Conservation (phyloP, 495 filamentous ascomycete species). For the Hypoxylon trugodes region DNA sequence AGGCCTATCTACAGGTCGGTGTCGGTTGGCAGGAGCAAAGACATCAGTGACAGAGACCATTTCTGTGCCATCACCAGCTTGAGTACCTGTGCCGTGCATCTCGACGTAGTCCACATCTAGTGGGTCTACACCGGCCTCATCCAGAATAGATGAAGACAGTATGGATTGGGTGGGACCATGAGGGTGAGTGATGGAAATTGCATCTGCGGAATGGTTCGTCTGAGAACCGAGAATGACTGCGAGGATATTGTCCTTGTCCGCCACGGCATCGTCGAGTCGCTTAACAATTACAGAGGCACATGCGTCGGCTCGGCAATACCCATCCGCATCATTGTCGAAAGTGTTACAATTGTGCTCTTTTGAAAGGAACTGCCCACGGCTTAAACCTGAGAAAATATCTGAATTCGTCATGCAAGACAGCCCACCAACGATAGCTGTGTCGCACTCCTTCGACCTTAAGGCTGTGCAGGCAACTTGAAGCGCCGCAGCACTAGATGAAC, state of each 20-base stretch:
- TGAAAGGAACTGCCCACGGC: constrained; percentile 83
- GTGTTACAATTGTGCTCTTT: constrained; percentile 82
- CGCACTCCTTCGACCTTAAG: constrained; percentile 81
- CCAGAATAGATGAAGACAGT: constrained; percentile 73
- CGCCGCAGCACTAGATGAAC: constrained; percentile 84
- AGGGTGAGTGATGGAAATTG: constrained; percentile 85
- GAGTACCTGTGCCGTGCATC: constrained; percentile 90
- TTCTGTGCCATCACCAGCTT: constrained; percentile 81
- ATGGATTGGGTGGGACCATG: constrained; percentile 75
- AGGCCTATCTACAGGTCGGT: constrained; percentile 71
- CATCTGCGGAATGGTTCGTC: constrained; percentile 80
- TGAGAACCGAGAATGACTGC: constrained; percentile 71
- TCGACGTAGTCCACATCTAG: constrained; percentile 83
- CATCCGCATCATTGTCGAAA: constrained; percentile 78
- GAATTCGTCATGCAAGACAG: constrained; percentile 82
- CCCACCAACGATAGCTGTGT: constrained; percentile 85
- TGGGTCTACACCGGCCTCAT: constrained; percentile 74
- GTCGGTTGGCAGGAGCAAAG: constrained; percentile 77
- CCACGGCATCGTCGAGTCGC: constrained; percentile 74
- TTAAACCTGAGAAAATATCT: constrained; percentile 85
- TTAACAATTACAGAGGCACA: constrained; percentile 78
- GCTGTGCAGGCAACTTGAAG: constrained; percentile 86
- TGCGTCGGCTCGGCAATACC: constrained; percentile 79
- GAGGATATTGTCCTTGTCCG: constrained; percentile 77
- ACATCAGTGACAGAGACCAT: constrained; percentile 80